phyloP scores from a whole-genome alignment of 1,284 basidiomycete genomes.

The Termitomyces sp. region DNA sequence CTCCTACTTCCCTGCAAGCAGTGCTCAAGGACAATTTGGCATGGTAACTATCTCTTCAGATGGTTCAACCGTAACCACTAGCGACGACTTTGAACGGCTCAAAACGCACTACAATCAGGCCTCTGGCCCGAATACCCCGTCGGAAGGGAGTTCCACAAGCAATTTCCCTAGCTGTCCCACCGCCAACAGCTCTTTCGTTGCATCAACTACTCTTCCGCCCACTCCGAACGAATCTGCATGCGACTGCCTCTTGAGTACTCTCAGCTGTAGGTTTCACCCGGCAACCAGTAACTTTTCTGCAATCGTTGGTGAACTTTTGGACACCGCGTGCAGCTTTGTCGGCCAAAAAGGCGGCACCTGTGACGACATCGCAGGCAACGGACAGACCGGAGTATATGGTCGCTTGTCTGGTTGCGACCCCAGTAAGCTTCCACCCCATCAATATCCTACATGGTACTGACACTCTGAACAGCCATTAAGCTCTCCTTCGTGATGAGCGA shows the following conservation, averaged over 20 bases:
- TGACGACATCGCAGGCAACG: conserved; percentile 67
- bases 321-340: conserved; percentile 69
- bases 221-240: conserved; percentile 83
- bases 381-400: conserved; percentile 73
- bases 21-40: conserved; percentile 69
- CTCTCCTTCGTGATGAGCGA: conserved; percentile 81
- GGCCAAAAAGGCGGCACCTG: conserved; percentile 60
- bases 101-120: conserved; percentile 55
- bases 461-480: conserved; percentile 51
- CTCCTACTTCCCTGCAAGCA: conserved; percentile 76
- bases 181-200: conserved; percentile 54
- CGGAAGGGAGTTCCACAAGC: conserved; percentile 45
- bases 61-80: conserved; percentile 54
- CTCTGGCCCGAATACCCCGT: conserved; percentile 61
- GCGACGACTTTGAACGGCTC: conserved; percentile 68
- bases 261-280: conserved; percentile 72
- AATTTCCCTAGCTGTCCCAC: conserved; percentile 64
- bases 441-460: conserved; percentile 13
- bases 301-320: conserved; percentile 64
- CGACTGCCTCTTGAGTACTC: conserved; percentile 61
- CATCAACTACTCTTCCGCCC: conserved; percentile 69
- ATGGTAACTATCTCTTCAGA: conserved; percentile 73
- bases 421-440: conserved; percentile 38
- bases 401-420: conserved; percentile 71
- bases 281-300: conserved; percentile 57